Percentiles rank a stretch among this genome's conserved stretches.
Evolutionary conservation across 2,329 filamentous ascomycete genomes (phyloP).

Genomic region (Sporothrix dimorphospora): DNA sequence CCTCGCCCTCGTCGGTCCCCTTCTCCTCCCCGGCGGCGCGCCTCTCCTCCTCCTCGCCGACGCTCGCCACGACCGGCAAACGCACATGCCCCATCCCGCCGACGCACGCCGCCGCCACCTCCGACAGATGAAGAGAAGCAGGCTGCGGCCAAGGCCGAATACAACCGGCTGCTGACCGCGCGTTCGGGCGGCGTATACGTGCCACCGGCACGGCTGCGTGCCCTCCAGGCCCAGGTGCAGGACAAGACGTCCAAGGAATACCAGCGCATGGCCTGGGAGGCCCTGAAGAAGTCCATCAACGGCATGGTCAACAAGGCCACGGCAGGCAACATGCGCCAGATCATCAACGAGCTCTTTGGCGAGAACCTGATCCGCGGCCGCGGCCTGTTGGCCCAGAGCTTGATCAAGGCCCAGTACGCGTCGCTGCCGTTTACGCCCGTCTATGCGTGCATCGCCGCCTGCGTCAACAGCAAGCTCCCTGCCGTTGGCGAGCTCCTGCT

Average conservation of each 20-base stretch:
- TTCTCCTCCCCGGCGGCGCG: not conserved
- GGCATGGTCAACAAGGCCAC: constrained; percentile 99
- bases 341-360: constrained; percentile 91
- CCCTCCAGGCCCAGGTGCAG: constrained; percentile 93
- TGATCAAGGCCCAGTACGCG: constrained; percentile 98
- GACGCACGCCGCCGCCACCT: constrained; percentile 44
- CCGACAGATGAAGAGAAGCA: constrained; percentile 82
- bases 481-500: constrained; percentile 91
- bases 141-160: constrained; percentile 86
- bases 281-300: constrained; percentile 97
- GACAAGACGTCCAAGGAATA: constrained; percentile 97
- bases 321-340: constrained; percentile 95
- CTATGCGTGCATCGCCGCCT: constrained; percentile 92
- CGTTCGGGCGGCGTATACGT: constrained; percentile 96
- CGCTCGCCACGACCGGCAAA: constrained; percentile 15
- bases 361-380: constrained; percentile 92
- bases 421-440: constrained; percentile 96
- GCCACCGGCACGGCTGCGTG: constrained; percentile 84
- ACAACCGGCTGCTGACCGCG: constrained; percentile 88
- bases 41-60: constrained; percentile 14
- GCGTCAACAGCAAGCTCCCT: constrained; percentile 96
- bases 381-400: constrained; percentile 90
- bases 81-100: not conserved
- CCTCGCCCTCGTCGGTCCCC: constrained; percentile 18
- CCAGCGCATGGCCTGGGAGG: constrained; percentile 99